Base-by-base conservation (phyloP, 306 rosid species). In the Cicer judaicum region DNA sequence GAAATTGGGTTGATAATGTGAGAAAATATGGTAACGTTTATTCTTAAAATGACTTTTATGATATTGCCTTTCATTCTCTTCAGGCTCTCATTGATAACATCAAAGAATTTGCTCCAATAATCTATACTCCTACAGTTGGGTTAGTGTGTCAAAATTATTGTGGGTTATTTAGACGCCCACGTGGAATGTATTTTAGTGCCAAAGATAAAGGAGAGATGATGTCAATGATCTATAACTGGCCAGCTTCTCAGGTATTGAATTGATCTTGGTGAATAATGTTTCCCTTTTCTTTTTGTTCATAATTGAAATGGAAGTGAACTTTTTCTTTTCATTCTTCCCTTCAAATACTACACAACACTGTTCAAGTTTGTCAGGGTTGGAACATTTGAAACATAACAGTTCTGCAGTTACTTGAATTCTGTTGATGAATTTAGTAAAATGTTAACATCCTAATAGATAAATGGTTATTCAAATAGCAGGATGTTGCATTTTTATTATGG, bases 141-240 rank as follows among this genome's bases (percentile, higher is more conserved):
- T 81, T 92, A 65, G 99, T 95, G n/a, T 92, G 99, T 78, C 98
- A 95, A 81, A 95, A 95, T 66, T 95, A 92, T 88, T 95, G 96
- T 0, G 99, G 99, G 29, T 85, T 95, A 70, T 95, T 79, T 73
- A 88, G 99, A 84, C 96, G 99, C 29, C 98, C 99, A 0, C 99
- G 99, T 4, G 99, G 99, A 62, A 95, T 95, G 99, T 95, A 95
- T 84, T 95, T 95, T 83, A 89, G 99, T 84, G 96, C 98, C 43
- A 95, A 87, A 85, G 99, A 95, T 85, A 95, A 89, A 82, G 99
- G 99, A 66, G 99, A 95, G 86, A 95, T 95, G 99, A 92, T 95
- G 99, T 92, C 99, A 48, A 95, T 95, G 99, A 95, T 95, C 78
- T 95, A 92, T 81, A 95, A 95, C 78, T 95, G 99, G 99, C 99